Evolutionary conservation across 2,329 filamentous ascomycete genomes (phyloP).

Genomic region (Setomelanomma holmii): DNA sequence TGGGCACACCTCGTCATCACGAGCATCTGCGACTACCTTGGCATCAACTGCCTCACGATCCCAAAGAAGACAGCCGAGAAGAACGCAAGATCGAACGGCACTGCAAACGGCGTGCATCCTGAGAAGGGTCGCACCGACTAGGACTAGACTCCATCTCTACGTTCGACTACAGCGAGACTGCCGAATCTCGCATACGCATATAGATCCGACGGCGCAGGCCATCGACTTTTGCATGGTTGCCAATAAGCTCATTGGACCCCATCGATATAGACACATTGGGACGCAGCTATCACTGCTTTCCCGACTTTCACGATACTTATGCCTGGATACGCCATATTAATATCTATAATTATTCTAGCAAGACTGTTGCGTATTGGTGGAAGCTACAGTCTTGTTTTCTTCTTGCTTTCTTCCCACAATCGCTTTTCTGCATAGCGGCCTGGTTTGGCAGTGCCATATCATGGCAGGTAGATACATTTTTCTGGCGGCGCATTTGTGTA

Average conservation of each 20-base stretch:
- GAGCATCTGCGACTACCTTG: slow-evolving; percentile 88
- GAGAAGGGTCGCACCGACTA: slow-evolving; percentile 45
- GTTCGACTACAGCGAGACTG: too few species aligned
- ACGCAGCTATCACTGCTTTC: slow-evolving; percentile 1
- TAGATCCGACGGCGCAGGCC: slow-evolving; percentile 2
- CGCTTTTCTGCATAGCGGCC: background rate
- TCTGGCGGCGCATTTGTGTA: background rate
- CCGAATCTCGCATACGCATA: background rate
- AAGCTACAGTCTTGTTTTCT: background rate
- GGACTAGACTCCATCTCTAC: slow-evolving; percentile 3
- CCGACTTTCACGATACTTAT: slow-evolving; percentile 6
- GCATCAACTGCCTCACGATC: slow-evolving; percentile 95
- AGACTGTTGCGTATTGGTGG: background rate
- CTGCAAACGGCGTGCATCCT: slow-evolving; percentile 32
- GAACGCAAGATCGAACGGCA: slow-evolving; percentile 33
- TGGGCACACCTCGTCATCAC: slow-evolving; percentile 93
- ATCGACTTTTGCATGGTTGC: slow-evolving; percentile 5
- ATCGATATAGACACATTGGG: slow-evolving; percentile 4
- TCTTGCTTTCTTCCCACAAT: background rate
- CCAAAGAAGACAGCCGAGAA: slow-evolving; percentile 42
- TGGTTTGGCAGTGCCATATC: background rate
- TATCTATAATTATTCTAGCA: slow-evolving; percentile 6
- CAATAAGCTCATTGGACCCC: background rate
- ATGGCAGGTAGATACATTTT: background rate
- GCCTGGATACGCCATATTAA: slow-evolving; percentile 8